Conservation (phyloP, 1,139 yeast genomes). For the Pichia sp. region DNA sequence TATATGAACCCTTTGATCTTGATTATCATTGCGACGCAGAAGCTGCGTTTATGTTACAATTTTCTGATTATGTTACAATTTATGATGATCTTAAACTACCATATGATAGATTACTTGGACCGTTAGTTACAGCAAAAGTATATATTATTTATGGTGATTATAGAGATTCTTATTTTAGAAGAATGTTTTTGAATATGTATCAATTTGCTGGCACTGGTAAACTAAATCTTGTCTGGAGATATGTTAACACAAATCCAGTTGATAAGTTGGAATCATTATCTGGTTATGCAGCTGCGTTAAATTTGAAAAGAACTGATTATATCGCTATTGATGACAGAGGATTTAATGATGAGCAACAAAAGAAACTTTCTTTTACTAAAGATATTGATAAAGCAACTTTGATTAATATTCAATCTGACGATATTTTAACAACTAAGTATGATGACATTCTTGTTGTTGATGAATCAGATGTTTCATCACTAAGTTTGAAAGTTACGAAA, state of each 20-base stretch:
- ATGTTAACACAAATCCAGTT: conserved; percentile 35
- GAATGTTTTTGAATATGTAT: conserved; percentile 53
- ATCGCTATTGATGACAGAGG: conserved; percentile 57
- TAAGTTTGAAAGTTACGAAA: conserved; percentile 45
- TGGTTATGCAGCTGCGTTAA: conserved; percentile 65
- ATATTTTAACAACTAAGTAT: not conserved
- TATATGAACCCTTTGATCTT: conserved; percentile 23
- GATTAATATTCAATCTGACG: conserved; percentile 3
- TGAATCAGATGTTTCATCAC: conserved; percentile 30
- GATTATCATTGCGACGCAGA: conserved; percentile 53
- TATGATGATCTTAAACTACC: conserved; percentile 28
- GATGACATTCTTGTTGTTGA: conserved; percentile 28
- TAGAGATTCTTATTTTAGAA: conserved; percentile 40
- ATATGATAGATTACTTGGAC: conserved; percentile 59
- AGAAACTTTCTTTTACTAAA: conserved; percentile 17
- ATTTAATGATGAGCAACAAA: conserved; percentile 22
- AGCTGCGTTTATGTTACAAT: conserved; percentile 63
- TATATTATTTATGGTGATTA: conserved; percentile 52
- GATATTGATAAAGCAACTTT: conserved; percentile 7
- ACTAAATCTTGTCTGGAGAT: conserved; percentile 70
- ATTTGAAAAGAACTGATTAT: conserved; percentile 58
- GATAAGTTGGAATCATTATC: conserved; percentile 35
- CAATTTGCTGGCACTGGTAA: conserved; percentile 61
- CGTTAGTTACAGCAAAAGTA: conserved; percentile 17
- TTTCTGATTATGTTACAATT: conserved; percentile 25